Evolutionary conservation across 2,329 filamentous ascomycete species (phyloP), one percentile per base, ranked within the genome.

Genomic region (Chaetomium olivaceum): DNA sequence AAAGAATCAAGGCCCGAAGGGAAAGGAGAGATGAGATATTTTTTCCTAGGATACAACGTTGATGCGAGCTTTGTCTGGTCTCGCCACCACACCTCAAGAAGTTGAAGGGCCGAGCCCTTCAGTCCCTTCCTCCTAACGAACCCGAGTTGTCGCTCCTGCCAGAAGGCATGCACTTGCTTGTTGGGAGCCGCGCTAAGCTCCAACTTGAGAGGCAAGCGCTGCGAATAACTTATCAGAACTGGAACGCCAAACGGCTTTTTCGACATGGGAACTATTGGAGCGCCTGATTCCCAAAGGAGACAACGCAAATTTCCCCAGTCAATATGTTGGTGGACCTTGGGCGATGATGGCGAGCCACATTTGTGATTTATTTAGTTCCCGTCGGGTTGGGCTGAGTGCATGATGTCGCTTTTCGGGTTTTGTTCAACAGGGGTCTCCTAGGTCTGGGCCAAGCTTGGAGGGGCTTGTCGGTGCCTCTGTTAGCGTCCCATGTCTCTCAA

Each of bases 311-410:
- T 54, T 54, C 51, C 51, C 51, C 67, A 48, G 59, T 62, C 67
- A 66, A 68, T 69, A 61, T 52, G 16, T 62, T 62, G 46, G 70
- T 72, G 69, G 68, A 66, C 63, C 66, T 66, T 62, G 66, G 64
- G 63, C 66, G 68, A 68, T 65, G 60, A 69, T 31, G 59, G 56
- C 56, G 39, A 61, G 60, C 57, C 62, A 66, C 65, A 43, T 63
- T 66, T 70, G 54, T 36, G 52, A 12, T 56, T 33, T 39, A 33
- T 73, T 72, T 73, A 73, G 72, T 59, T 74, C 72, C 72, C 73
- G 72, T 67, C 68, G 71, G 73, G 72, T 67, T 69, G 71, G 71
- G 71, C 71, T 72, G 71, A 66, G 60, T 59, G 55, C 58, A 62
- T 65, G 39, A 43, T 4, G 39, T 69, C 63, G 62, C 61, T 63